Evolutionary conservation across 352 stramenopile species (phyloP).

Genomic region (Globisporangium mamillatum): DNA sequence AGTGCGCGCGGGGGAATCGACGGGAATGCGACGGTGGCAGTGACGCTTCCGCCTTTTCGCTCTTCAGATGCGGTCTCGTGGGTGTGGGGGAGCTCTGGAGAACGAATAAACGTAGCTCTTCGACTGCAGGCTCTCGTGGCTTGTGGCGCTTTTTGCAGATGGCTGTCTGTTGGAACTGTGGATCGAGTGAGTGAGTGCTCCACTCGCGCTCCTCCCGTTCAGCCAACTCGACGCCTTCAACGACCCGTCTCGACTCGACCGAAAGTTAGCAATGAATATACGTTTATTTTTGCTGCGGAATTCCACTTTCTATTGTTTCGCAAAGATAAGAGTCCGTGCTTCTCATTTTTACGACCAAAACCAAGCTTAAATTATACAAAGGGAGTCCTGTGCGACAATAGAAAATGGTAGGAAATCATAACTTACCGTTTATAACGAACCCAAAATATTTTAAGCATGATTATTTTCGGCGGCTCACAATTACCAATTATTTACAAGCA

Average conservation of each 20-base stretch:
- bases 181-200: slow-evolving; percentile 1
- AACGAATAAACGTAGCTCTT: background rate
- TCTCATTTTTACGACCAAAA: no score
- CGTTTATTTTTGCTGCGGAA: no score
- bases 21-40: background rate
- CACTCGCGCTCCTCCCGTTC: background rate
- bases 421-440: no score
- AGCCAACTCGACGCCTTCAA: slow-evolving; percentile 7
- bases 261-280: no score
- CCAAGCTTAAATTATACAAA: no score
- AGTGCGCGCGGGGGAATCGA: background rate
- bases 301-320: no score
- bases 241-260: slow-evolving; percentile 3
- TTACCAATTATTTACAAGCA: no score
- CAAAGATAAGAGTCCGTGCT: no score
- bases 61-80: background rate
- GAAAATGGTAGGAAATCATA: no score
- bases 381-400: no score
- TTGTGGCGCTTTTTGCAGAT: background rate
- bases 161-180: background rate
- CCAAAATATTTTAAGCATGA: no score
- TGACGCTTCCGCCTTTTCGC: background rate
- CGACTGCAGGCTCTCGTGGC: background rate
- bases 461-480: no score
- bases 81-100: background rate